These are phyloP conservation scores for Yarrowia hollandica DNA, from an alignment of 805 yeast species.

Conservation along the genomic window DNA sequence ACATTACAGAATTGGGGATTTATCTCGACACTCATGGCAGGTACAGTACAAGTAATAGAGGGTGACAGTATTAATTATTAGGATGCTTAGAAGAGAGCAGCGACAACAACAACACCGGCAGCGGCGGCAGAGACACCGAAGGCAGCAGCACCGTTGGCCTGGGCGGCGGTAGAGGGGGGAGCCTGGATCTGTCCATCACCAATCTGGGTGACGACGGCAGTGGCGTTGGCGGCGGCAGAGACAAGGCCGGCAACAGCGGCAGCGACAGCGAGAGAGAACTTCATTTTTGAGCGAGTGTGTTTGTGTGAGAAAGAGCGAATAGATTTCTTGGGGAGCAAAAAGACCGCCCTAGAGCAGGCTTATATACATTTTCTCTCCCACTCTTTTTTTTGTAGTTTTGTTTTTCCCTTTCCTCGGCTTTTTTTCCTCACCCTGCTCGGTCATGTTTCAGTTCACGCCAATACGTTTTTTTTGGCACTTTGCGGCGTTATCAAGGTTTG, in stretches of 20 bases:
- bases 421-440: no score
- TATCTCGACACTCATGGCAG: no score
- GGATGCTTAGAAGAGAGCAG: not conserved
- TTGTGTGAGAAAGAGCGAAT: constrained; percentile 8
- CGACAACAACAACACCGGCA: constrained; percentile 15
- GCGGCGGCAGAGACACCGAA: constrained; percentile 22
- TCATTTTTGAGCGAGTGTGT: constrained; percentile 10
- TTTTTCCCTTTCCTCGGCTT: not conserved
- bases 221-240: constrained; percentile 13
- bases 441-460: constrained; percentile 1
- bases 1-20: no score
- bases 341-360: not conserved
- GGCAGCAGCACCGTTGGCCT: constrained; percentile 23
- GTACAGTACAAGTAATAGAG: no score
- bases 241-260: constrained; percentile 13
- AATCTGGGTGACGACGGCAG: constrained; percentile 26
- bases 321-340: not conserved
- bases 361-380: not conserved
- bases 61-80: not conserved
- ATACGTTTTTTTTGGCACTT: not conserved
- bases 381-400: no score
- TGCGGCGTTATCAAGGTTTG: constrained; percentile 13
- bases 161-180: constrained; percentile 16
- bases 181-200: constrained; percentile 29
- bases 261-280: constrained; percentile 23